Evolutionary conservation across 805 yeast species (phyloP), one percentile per base, ranked within the genome.

Genomic region (Hanseniaspora thailandica): DNA sequence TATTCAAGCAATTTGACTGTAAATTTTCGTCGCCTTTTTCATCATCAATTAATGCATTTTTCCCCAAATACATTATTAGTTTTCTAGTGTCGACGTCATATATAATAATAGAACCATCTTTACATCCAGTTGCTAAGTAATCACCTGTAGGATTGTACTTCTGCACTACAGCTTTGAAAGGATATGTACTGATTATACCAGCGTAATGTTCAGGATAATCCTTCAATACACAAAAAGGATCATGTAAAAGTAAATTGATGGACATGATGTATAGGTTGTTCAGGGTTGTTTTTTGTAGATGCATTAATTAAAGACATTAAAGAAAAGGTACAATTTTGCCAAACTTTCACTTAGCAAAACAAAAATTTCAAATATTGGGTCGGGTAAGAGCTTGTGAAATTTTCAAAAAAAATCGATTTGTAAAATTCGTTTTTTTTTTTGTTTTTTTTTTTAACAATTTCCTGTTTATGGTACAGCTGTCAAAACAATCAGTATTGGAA

Each of bases 191-290:
- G 12, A 87, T 68, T 0, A 89, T 80, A 56, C 80, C 80, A 1
- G 84, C 76, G n/a, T 86, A 75, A 1, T 82, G 76, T 56, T 89
- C 96, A 0, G 97, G 97, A 61, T 77, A 89, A 63, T 89, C 97
- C 62, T 86, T 87, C 20, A 95, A 82, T 22, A 90, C 88, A 1
- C 90, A 80, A 65, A 87, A 86, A 3, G 97, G 97, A 66, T 89
- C 97, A 58, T 86, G 77, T 23, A 90, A 73, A 9, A 93, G 74
- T 33, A 88, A 71, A 65, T 89, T 89, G 93, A 86, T 44, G 2
- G 47, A 28, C 47, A 43, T 86, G 5, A 8, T 13, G 4, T 26
- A 17, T 4, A 7, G 2, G 20, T 15, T 45, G 30, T 26, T 2
- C 15, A 10, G 12, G 13, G 17, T 4, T 23, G 2, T 28, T 31